phyloP scores from a whole-genome alignment of 1,139 yeast genomes.

The Suhomyces yuchorum region DNA sequence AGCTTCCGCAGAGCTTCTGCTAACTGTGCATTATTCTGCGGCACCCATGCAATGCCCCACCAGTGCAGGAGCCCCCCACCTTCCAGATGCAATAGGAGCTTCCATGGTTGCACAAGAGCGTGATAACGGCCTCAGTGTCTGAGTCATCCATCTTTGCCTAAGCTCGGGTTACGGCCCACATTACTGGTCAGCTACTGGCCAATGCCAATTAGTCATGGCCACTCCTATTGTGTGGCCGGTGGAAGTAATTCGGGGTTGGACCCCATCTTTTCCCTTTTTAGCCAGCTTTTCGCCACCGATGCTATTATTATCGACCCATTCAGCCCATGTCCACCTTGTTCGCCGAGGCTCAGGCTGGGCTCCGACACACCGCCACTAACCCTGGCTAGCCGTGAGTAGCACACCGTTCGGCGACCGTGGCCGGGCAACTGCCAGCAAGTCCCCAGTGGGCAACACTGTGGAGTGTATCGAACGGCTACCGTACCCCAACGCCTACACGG shows the following conservation, averaged over 20 bases:
- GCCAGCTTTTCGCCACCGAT: neutral
- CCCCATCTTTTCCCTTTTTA: neutral
- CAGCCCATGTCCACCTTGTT: neutral
- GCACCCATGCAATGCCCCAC: no score
- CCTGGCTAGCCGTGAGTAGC: no score
- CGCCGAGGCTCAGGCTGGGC: neutral
- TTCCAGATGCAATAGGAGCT: no score
- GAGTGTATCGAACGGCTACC: neutral
- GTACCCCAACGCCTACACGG: neutral
- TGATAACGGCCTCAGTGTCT: no score
- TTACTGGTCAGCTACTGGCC: no score
- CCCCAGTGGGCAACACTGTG: neutral
- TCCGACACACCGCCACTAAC: neutral
- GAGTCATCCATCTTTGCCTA: no score
- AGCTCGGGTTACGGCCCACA: no score
- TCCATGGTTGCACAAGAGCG: no score
- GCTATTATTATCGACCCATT: neutral
- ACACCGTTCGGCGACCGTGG: no score
- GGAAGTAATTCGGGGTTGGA: neutral
- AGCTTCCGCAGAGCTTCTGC: no score
- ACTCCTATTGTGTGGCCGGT: neutral
- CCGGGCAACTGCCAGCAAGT: neutral
- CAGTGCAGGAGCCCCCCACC: no score
- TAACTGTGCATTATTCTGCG: no score
- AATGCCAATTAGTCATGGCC: neutral